Conservation (phyloP, 2,329 filamentous ascomycete species). For the Orbilia blumenaviensis region DNA sequence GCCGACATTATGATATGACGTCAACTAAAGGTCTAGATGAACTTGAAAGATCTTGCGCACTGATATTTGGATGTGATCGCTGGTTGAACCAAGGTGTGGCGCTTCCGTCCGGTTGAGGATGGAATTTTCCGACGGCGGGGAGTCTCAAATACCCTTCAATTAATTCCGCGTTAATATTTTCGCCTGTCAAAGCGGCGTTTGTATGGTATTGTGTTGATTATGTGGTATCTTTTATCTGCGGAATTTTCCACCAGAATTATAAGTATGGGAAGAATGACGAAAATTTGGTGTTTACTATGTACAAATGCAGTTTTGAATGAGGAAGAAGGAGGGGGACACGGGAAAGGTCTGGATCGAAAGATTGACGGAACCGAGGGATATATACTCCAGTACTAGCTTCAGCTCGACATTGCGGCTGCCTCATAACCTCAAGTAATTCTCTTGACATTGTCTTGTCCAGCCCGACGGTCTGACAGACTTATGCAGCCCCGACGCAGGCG, state of each 20-base stretch:
- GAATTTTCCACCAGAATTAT: not conserved
- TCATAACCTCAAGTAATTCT: not conserved
- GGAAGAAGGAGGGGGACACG: not conserved
- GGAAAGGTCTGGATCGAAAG: not conserved
- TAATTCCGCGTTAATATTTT: not conserved
- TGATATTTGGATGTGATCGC: not conserved
- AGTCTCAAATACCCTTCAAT: not conserved
- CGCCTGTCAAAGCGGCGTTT: not conserved
- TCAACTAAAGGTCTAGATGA: not conserved
- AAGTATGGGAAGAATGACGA: not conserved
- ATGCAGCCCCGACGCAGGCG: slow-evolving; percentile 15
- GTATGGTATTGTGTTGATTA: not conserved
- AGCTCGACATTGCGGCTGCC: not conserved
- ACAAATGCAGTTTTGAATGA: not conserved
- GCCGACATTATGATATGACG: slow-evolving; percentile 26
- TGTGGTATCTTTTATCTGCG: not conserved
- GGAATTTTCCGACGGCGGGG: not conserved
- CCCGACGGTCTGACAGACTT: slow-evolving; percentile 23
- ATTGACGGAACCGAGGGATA: not conserved
- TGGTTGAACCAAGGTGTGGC: not conserved
- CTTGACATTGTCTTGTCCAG: slow-evolving; percentile 1
- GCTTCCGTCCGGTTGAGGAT: not conserved
- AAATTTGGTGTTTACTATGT: not conserved
- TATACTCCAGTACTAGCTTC: slow-evolving; percentile 8
- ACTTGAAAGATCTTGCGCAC: not conserved